These are phyloP conservation scores for Calcarisporium arbuscula DNA, from an alignment of 2,329 filamentous ascomycete genomes.

Conservation along the genomic window DNA sequence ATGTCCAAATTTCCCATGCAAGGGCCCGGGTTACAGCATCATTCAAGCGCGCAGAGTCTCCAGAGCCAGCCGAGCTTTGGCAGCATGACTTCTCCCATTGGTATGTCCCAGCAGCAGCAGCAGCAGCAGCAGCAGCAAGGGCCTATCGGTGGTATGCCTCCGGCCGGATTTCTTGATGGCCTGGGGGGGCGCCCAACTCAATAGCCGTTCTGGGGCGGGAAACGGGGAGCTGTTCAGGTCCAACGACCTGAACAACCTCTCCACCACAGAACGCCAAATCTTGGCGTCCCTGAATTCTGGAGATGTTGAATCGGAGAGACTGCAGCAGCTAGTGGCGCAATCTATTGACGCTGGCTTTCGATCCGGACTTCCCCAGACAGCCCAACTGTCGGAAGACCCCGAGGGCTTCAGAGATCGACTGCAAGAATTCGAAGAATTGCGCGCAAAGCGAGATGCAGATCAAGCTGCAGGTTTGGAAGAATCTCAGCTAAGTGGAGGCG, in stretches of 20 bases:
- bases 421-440: conserved; percentile 74
- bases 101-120: conserved; percentile 37
- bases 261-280: conserved; percentile 45
- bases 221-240: conserved; percentile 54
- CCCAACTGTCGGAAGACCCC: conserved; percentile 45
- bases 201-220: conserved; percentile 20
- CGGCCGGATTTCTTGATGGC: conserved; percentile 67
- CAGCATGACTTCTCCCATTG: conserved; percentile 83
- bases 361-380: conserved; percentile 41
- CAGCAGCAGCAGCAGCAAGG: conserved; percentile 33
- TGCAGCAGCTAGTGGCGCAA: conserved; percentile 23
- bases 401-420: conserved; percentile 65
- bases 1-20: conserved; percentile 66
- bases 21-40: conserved; percentile 64
- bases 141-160: conserved; percentile 50
- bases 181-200: conserved; percentile 25
- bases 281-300: conserved; percentile 30
- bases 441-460: conserved; percentile 63
- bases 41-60: conserved; percentile 89
- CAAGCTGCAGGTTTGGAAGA: conserved; percentile 26
- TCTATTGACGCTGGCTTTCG: conserved; percentile 32
- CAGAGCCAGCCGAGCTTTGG: conserved; percentile 97
- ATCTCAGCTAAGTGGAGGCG: conserved; percentile 26
- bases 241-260: conserved; percentile 67
- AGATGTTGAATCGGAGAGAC: conserved; percentile 10